Evolutionary conservation across 352 stramenopile genomes (phyloP), one percentile per base, ranked within the genome.

Genomic region (Pythium phragmitis): DNA sequence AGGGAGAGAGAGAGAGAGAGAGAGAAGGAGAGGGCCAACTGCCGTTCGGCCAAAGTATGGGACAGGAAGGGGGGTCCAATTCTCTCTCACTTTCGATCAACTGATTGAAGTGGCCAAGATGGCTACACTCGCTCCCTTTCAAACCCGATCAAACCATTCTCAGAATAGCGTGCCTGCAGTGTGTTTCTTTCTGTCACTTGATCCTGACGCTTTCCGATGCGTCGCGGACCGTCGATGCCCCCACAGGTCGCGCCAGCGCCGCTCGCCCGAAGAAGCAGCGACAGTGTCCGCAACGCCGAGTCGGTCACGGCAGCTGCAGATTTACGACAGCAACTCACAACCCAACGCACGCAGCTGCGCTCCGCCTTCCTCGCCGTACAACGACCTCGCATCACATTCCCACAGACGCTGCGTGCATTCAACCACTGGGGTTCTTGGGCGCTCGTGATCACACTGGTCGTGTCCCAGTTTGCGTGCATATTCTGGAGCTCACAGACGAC

Each of bases 401-500:
- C 14, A 11, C 47, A 65, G 26, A 17, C 17, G 4, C 21, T 58
- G 16, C n/a, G 48, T 26, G 45, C 52, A 1, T 2, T 62, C 23
- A 67, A 57, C 37, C 60, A 63, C 37, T 65, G 48, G 49, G 48
- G 21, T 2, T 56, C 49, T 7, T 69, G 39, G 41, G 39, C 14
- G 6, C 49, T 69, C 17, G 33, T 69, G 1, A 47, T 61, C 14
- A 46, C 30, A 11, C 56, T 69, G 2, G 41, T 69, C 26, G 14
- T 23, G 6, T 62, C 56, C 4, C 55, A 69, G 50, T 57, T 69
- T n/a, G 11, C 48, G 2, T 60, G 63, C 42, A 60, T 80, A 42
- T 65, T 85, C 54, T 80, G 67, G 67, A 67, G 73, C 66, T 73
- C 65, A 33, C 66, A 74, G 30, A 69, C 62, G 5, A 62, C 60